Evolutionary conservation across 2,329 filamentous ascomycete genomes (phyloP), one percentile per base, ranked within the genome.

Genomic region (Fusarium sp.): DNA sequence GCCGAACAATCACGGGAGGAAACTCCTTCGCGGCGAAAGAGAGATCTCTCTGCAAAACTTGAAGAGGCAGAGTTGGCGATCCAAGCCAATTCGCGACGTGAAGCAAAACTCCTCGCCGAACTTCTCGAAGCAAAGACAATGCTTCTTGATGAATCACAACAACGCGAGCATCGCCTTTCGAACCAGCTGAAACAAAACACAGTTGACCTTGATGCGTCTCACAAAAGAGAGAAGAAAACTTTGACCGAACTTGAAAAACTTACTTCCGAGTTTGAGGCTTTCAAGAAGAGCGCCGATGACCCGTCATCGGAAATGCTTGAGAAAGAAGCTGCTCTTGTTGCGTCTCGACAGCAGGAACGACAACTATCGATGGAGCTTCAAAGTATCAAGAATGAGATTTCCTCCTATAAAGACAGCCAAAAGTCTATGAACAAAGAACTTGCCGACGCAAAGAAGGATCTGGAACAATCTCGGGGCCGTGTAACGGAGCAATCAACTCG

Each of bases 21-120:
- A 12, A 14, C 11, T 20, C 33, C 27, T n/a, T 58, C 62, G 10
- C 35, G 68, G 22, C 58, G 63, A 3, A 63, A 71, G 41, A 63
- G 20, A 25, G 58, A 68, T 7, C 69, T 71, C 15, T 46, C 49
- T 7, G 15, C 25, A 20, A 53, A 65, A 20, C 63, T 71, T 5
- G 39, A 63, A n/a, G 42, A 53, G n/a, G 62, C 68, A 7, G 50
- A 66, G 4, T 39, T 33, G 5, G 46, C 66, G 8, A 62, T 57
- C 4, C 22, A 46, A 7, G 59, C 38, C 20, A 59, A 65, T 9
- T 29, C 44, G 4, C 42, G 31, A 7, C 46, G 59, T 1, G 65
- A 70, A 49, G 5, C 42, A 8, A 35, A 55, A 6, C 68, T 71
- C 1, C 53, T 71, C 2, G 4, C 27, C 5, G 49, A 71, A 10